Base-by-base conservation (phyloP, 805 yeast genomes). In the Starmera dryadoides region DNA sequence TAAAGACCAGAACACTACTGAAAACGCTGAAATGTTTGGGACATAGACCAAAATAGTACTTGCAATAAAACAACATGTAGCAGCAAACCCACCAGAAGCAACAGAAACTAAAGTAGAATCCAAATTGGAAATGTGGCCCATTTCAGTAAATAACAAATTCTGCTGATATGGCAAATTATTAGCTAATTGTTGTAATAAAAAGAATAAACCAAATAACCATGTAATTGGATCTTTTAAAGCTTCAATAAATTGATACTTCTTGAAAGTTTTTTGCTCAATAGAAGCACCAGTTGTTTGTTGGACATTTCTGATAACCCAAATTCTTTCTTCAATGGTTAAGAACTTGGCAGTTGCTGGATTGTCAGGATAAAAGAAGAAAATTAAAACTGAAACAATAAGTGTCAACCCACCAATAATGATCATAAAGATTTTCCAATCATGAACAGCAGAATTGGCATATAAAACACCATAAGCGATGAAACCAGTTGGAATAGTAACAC, bases 361-460 rank as follows among this genome's bases (percentile, higher is more conserved):
- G 42, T 70, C 66, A 31, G 85, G 86, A 48, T 75, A 78, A 17
- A 64, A 37, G 42, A 64, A 63, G 38, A 56, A 52, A 4, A 68
- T 52, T 4, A 61, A 34, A 3, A 63, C 34, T 2, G 68, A 53
- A 29, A 67, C 42, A 16, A 69, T 20, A 19, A 77, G 59, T 0
- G 84, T 74, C 31, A 74, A 52, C 12, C 76, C 71, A 37, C 84
- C 86, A 38, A 73, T 66, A 37, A 77, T 70, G 26, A 79, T 68
- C 56, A 68, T 71, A 40, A 77, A 68, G 14, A 79, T 50, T 47
- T 73, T 71, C 83, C 85, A 81, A 10, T 60, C 44, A 21, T 62
- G 51, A 20, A 63, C 49, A 9, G 47, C 12, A 0, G 60, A 36
- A 19, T 55, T 35, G 16, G 63, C 42, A 39, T 54, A 53, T 10